Conservation (phyloP, 441 rosid genomes). For the Croton laevigatus region DNA sequence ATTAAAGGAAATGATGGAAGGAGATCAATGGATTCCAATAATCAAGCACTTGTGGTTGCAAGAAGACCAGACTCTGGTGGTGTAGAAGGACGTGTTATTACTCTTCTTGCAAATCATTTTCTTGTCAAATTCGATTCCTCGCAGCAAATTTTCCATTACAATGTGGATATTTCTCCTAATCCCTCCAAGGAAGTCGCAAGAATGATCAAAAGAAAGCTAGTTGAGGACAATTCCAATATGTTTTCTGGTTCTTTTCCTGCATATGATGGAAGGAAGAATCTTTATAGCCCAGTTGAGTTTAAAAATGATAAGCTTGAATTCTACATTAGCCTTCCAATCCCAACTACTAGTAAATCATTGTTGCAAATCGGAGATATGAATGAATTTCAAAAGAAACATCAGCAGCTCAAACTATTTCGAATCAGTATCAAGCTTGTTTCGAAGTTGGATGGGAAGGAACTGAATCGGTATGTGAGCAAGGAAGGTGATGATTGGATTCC, state of each 20-base stretch:
- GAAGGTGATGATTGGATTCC: constrained; percentile 78
- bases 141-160: constrained; percentile 74
- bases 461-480: constrained; percentile 56
- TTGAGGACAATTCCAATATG: constrained; percentile 44
- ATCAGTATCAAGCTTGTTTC: constrained; percentile 77
- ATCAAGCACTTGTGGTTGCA: constrained; percentile 51
- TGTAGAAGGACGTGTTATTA: constrained; percentile 63
- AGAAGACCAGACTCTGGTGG: constrained; percentile 93
- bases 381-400: constrained; percentile 46
- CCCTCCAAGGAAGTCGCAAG: constrained; percentile 82
- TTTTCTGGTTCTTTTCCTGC: constrained; percentile 72
- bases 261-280: constrained; percentile 78
- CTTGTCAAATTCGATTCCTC: constrained; percentile 69
- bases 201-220: constrained; percentile 75
- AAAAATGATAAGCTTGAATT: constrained; percentile 79
- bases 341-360: constrained; percentile 36
- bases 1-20: constrained; percentile 43
- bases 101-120: constrained; percentile 91
- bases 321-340: constrained; percentile 80
- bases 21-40: constrained; percentile 32
- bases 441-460: constrained; percentile 68
- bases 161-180: constrained; percentile 77
- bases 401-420: constrained; percentile 63
- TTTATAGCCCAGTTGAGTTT: constrained; percentile 85
- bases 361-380: constrained; percentile 26